Base-by-base conservation (phyloP, 768 basidiomycete species). In the Collybia sordida region DNA sequence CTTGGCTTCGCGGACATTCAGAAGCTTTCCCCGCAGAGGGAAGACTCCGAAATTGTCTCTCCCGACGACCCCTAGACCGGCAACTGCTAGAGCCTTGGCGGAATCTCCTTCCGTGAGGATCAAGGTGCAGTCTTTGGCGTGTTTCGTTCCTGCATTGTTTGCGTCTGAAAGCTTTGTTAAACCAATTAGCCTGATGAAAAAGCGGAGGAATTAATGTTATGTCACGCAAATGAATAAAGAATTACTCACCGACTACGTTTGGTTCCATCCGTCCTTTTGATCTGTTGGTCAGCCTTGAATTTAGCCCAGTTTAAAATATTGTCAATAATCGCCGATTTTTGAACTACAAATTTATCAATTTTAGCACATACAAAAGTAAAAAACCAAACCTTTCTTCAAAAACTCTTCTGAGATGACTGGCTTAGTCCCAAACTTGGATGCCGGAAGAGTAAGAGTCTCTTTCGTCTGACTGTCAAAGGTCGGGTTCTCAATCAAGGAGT, bases 391-490 rank as follows among this genome's bases (percentile, higher is more conserved):
- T 74, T 94, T 98, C 76, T 98, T 98, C 76, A 96, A 80, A 64
- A 98, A 98, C 0, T 97, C 94, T 45, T 98, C 96, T 1, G 88
- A 82, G 11, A 98, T 62, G 2, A 68, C 69, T 2, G 93, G 91
- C 66, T 88, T 96, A 38, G 88, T 88, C 8, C 94, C 92, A 62
- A 98, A 99, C 68, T 96, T 96, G 24, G 83, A 85, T 17, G 87
- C 72, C 3, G 86, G 85, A 39, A 98, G 71, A 1, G 95, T 98
- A 57, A 99, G 72, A 3, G 86, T 89, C 67, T 99, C 97, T 73
- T 99, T 99, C 31, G 97, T 98, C 69, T 99, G 97, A 78, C 92
- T 94, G 78, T 99, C 96, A 69, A 99, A 99, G 1, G 93, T 92
- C 7, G 97, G 96, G 63, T 99, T 99, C 72, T 96, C 95, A 57